Evolutionary conservation across 257 asterid genomes (phyloP).

Genomic region (Marsdenia floribunda): DNA sequence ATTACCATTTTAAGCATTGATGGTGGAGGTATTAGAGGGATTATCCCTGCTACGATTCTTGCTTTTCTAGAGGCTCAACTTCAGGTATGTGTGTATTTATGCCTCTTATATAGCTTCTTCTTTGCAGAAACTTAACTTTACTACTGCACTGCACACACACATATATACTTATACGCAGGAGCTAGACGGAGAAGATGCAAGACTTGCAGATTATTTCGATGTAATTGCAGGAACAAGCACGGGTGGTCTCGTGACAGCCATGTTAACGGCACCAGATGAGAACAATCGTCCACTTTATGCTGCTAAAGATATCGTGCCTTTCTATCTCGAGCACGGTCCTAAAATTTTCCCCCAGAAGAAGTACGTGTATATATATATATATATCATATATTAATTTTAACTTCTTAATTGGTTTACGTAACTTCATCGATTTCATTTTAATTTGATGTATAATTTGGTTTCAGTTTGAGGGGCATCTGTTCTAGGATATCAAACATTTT

Average conservation of each 20-base stretch:
- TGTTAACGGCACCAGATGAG: slow-evolving; percentile 44
- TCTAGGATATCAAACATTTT: background rate
- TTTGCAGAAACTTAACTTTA: no score
- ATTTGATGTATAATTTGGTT: background rate
- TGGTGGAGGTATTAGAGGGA: slow-evolving; percentile 56
- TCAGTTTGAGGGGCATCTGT: background rate
- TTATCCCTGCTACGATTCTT: slow-evolving; percentile 41
- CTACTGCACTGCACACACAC: background rate
- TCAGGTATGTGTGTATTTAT: slow-evolving; percentile 22
- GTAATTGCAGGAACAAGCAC: slow-evolving; percentile 64
- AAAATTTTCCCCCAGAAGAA: slow-evolving; percentile 33
- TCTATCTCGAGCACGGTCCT: slow-evolving; percentile 29
- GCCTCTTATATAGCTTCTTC: no score
- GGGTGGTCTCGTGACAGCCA: slow-evolving; percentile 48
- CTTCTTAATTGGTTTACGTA: no score
- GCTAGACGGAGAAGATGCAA: slow-evolving; percentile 49
- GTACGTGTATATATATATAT: background rate
- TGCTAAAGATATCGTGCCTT: slow-evolving; percentile 48
- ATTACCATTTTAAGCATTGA: slow-evolving; percentile 48
- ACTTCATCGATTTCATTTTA: no score
- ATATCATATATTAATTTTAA: no score
- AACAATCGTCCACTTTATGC: slow-evolving; percentile 47
- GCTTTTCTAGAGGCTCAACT: slow-evolving; percentile 40
- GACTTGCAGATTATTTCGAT: slow-evolving; percentile 55
- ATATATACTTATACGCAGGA: slow-evolving; percentile 22